A percentile compares a stretch with the other conserved stretches of the same genome.
Evolutionary conservation across 345 rosid species (phyloP).

Genomic region (Conringia planisiliqua): DNA sequence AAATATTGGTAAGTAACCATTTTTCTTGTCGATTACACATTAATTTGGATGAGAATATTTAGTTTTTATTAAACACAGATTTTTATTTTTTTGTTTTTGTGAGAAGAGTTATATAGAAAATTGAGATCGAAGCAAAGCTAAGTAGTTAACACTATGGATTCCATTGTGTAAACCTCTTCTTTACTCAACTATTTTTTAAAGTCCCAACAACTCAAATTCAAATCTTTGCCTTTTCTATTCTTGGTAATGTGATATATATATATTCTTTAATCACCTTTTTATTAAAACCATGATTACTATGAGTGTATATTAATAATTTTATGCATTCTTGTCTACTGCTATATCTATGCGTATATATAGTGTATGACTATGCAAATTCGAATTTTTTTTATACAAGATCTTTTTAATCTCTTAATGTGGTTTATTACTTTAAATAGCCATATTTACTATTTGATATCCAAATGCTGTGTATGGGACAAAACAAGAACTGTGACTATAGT

Average conservation of each 20-base stretch:
- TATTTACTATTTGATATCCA: neutral
- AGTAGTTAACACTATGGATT: conserved; percentile 14
- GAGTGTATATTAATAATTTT: neutral
- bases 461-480: neutral
- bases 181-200: conserved; percentile 26
- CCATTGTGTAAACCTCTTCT: conserved; percentile 25
- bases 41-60: neutral
- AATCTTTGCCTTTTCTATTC: neutral
- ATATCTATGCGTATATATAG: neutral
- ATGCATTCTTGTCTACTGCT: neutral
- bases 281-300: conserved; percentile 4
- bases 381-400: neutral
- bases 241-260: conserved; percentile 11
- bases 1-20: neutral
- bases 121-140: conserved; percentile 24
- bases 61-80: neutral
- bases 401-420: neutral
- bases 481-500: neutral
- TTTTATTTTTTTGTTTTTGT: neutral
- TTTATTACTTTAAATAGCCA: neutral
- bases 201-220: conserved; percentile 17
- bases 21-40: neutral
- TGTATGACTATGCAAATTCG: neutral
- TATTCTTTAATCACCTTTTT: neutral
- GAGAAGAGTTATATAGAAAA: neutral